Evolutionary conservation across 2,329 filamentous ascomycete species (phyloP).

Genomic region (Epichloe brachyelytri): DNA sequence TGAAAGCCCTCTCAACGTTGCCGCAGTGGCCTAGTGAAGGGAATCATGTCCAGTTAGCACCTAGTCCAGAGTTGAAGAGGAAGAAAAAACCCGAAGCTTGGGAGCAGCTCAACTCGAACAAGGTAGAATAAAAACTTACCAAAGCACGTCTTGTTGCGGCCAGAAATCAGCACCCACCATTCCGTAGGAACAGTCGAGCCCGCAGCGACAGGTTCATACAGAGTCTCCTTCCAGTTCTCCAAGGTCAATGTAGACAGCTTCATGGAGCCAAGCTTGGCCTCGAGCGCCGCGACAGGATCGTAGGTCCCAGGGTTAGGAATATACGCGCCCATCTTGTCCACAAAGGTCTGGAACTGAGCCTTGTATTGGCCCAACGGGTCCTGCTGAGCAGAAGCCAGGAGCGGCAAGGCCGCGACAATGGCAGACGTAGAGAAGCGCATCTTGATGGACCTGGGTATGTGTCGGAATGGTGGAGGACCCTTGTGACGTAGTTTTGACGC

Average conservation of each 20-base stretch:
- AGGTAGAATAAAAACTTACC: slow-evolving; percentile 27
- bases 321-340: slow-evolving; percentile 44
- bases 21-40: slow-evolving; percentile 46
- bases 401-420: slow-evolving; percentile 40
- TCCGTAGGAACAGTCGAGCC: slow-evolving; percentile 53
- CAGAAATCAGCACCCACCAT: slow-evolving; percentile 64
- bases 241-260: slow-evolving; percentile 45
- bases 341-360: slow-evolving; percentile 50
- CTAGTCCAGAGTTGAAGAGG: not conserved
- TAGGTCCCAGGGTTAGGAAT: slow-evolving; percentile 34
- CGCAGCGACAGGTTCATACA: slow-evolving; percentile 48
- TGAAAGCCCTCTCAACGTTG: slow-evolving; percentile 50
- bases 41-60: not conserved
- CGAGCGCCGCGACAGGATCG: slow-evolving; percentile 27
- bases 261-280: slow-evolving; percentile 27
- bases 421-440: slow-evolving; percentile 47
- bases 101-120: not conserved
- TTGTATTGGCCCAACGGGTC: slow-evolving; percentile 43
- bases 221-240: slow-evolving; percentile 56
- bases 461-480: not conserved
- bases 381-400: slow-evolving; percentile 40
- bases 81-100: not conserved
- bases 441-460: slow-evolving; percentile 11
- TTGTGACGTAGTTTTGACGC: not conserved
- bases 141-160: slow-evolving; percentile 67